phyloP scores from a whole-genome alignment of 805 yeast species.

The Pichia exigua region DNA sequence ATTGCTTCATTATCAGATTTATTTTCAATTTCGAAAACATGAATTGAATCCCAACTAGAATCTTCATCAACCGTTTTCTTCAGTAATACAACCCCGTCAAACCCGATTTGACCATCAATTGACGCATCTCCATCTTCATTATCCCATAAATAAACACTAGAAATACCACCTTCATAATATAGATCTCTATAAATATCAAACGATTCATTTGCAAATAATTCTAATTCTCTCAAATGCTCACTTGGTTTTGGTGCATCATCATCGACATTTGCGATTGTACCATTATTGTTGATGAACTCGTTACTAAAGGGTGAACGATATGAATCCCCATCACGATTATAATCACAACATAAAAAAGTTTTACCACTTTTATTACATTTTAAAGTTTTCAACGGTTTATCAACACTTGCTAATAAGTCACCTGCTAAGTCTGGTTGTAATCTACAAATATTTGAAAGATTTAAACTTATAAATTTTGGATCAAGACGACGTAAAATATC shows the following conservation, averaged over 20 bases:
- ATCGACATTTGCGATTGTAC: slow-evolving; percentile 23
- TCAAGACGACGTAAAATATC: slow-evolving; percentile 70
- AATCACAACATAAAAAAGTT: slow-evolving; percentile 79
- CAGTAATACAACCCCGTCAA: slow-evolving; percentile 87
- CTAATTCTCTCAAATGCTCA: slow-evolving; percentile 58
- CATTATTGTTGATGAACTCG: slow-evolving; percentile 47
- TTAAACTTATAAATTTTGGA: slow-evolving; percentile 48
- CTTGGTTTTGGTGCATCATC: slow-evolving; percentile 77
- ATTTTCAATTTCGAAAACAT: slow-evolving; percentile 70
- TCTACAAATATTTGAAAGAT: slow-evolving; percentile 41
- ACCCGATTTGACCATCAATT: slow-evolving; percentile 45
- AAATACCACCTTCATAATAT: slow-evolving; percentile 91
- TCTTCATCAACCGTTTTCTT: slow-evolving; percentile 50
- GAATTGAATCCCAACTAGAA: slow-evolving; percentile 89
- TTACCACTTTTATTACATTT: slow-evolving; percentile 51
- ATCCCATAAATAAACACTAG: slow-evolving; percentile 91
- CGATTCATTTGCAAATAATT: slow-evolving; percentile 76
- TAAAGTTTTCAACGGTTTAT: slow-evolving; percentile 61
- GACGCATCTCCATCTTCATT: slow-evolving; percentile 47
- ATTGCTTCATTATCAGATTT: slow-evolving; percentile 32
- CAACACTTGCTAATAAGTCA: slow-evolving; percentile 80
- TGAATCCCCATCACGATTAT: slow-evolving; percentile 90
- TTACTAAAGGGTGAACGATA: slow-evolving; percentile 90
- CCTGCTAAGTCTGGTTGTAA: slow-evolving; percentile 68
- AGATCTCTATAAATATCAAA: slow-evolving; percentile 89